Evolutionary conservation across 2,329 filamentous ascomycete species (phyloP).

Genomic region (Neofusicoccum kwambonambiense): DNA sequence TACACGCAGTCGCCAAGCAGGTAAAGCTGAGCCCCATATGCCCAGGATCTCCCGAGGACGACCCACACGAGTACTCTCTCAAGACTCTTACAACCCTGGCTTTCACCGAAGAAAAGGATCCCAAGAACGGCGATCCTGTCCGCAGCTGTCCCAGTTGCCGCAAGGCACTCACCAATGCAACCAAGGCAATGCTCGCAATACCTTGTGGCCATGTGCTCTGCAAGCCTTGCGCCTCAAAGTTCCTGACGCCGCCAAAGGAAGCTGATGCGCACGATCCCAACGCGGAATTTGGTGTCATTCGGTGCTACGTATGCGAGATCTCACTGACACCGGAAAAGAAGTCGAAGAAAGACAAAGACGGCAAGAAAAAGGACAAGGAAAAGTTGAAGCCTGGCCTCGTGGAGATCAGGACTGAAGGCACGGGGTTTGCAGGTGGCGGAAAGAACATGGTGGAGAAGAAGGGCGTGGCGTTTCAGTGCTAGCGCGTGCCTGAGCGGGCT

Average conservation of each 20-base stretch:
- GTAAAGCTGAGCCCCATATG: conserved; percentile 71
- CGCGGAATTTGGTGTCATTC: conserved; percentile 48
- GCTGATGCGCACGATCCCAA: conserved; percentile 60
- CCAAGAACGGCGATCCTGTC: conserved; percentile 47
- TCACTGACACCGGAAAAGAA: conserved; percentile 60
- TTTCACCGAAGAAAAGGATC: conserved; percentile 70
- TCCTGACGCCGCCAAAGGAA: conserved; percentile 57
- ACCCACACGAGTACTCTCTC: conserved; percentile 72
- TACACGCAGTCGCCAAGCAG: conserved; percentile 51
- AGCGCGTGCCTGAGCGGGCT: neutral
- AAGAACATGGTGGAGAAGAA: conserved; percentile 76
- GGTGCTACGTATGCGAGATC: conserved; percentile 85
- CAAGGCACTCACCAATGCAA: conserved; percentile 77
- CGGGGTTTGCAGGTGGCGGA: conserved; percentile 88
- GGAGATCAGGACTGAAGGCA: conserved; percentile 88
- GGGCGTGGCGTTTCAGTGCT: conserved; percentile 82
- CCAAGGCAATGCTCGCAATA: conserved; percentile 77
- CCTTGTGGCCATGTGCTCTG: conserved; percentile 92
- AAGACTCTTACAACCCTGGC: conserved; percentile 73
- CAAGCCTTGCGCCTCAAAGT: conserved; percentile 77
- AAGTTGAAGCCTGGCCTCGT: conserved; percentile 68
- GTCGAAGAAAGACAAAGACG: conserved; percentile 64
- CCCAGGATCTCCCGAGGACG: conserved; percentile 66
- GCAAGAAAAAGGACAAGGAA: conserved; percentile 76
- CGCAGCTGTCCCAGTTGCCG: conserved; percentile 80